These are phyloP conservation scores for Phyllostachys edulis DNA, from an alignment of 176 grass and related monocot genomes.

Conservation along the genomic window DNA sequence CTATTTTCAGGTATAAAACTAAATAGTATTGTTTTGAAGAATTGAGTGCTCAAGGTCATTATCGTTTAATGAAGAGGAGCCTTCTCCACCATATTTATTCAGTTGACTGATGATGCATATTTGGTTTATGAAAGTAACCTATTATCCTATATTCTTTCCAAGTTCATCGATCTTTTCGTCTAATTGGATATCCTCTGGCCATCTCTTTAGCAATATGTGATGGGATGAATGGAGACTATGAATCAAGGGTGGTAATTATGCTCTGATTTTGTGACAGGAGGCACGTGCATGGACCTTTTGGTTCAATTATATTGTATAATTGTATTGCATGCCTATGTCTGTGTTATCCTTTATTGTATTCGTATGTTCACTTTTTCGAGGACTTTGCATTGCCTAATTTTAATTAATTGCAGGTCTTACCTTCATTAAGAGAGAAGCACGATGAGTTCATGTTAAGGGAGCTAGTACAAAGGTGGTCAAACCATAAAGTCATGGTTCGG, in stretches of 20 bases:
- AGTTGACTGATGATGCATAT: neutral
- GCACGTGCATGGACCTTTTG: neutral
- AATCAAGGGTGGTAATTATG: neutral
- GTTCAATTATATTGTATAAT: neutral
- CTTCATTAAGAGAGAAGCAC: conserved; percentile 88
- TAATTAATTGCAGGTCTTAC: conserved; percentile 61
- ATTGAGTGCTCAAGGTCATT: no score
- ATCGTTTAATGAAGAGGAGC: no score
- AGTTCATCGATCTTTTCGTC: neutral
- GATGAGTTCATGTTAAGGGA: conserved; percentile 90
- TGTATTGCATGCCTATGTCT: neutral
- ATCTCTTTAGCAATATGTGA: neutral
- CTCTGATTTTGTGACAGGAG: neutral
- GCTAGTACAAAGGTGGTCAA: conserved; percentile 79
- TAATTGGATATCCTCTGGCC: neutral
- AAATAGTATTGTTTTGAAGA: neutral
- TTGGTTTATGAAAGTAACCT: neutral
- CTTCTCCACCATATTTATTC: neutral
- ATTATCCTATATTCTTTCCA: neutral
- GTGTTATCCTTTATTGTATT: neutral
- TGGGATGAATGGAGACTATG: neutral
- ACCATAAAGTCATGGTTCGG: conserved; percentile 94
- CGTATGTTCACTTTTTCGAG: neutral
- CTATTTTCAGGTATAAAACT: neutral
- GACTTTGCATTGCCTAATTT: neutral